Conservation (phyloP, 2,329 filamentous ascomycete species). For the Nannizzia gypsea region DNA sequence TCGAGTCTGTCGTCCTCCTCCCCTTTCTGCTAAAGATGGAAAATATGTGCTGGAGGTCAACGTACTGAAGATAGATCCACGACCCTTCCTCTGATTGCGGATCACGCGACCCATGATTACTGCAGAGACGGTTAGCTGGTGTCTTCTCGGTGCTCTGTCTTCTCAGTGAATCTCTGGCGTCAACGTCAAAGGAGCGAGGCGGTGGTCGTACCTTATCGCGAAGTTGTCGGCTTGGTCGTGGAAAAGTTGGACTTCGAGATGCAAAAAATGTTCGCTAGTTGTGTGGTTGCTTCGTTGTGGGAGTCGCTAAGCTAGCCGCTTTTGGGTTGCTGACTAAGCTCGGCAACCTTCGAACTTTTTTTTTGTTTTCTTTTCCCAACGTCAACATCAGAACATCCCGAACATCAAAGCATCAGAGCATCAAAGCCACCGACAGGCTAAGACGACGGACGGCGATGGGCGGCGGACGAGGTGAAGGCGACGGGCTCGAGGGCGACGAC, state of each 20-base stretch:
- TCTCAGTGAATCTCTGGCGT: neutral
- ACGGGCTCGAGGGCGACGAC: too few species aligned
- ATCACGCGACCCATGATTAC: constrained; percentile 56
- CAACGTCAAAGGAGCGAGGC: neutral
- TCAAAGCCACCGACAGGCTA: too few species aligned
- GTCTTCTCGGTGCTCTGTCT: neutral
- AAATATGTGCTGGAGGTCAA: constrained; percentile 24
- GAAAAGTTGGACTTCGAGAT: constrained; percentile 21
- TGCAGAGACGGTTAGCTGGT: constrained; percentile 16
- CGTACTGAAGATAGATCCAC: constrained; percentile 65
- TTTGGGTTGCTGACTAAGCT: constrained; percentile 16
- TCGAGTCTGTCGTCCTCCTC: constrained; percentile 14
- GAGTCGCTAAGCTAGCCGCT: constrained; percentile 35
- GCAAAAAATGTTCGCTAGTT: constrained; percentile 17
- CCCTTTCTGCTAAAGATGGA: neutral
- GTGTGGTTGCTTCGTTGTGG: constrained; percentile 34
- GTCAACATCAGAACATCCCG: neutral
- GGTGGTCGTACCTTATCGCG: constrained; percentile 30
- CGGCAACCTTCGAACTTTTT: neutral
- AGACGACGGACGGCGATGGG: too few species aligned
- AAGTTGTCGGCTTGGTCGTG: constrained; percentile 29
- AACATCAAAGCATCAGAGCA: too few species aligned
- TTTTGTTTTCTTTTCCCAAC: neutral
- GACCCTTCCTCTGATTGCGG: constrained; percentile 66
- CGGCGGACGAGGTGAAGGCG: too few species aligned